Base-by-base conservation (phyloP, 2,329 filamentous ascomycete genomes). In the Beauveria varroae region DNA sequence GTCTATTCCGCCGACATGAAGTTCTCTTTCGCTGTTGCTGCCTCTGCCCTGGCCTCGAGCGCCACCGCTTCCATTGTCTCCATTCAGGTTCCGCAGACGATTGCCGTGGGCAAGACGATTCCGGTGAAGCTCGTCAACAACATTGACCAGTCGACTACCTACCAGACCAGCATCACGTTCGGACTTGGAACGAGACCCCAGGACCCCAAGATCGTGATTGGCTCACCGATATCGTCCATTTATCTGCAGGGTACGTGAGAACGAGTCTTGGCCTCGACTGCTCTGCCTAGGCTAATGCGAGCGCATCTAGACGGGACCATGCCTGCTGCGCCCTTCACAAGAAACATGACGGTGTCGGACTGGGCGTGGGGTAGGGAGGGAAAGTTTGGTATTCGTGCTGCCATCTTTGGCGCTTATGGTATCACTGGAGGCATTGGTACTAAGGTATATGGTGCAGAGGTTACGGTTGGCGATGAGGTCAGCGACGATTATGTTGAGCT, bases 111-210 rank as follows among this genome's bases (percentile, higher is more conserved):
- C 49, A 34, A 47, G 5, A 14, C 10, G 3, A 41, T 60, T 9
- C 44, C 57, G 6, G 50, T 54, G 22, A 53, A 40, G 16, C 49
- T 60, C 40, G 24, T 54, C 57, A 60, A 60, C 28, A 60, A 60
- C 20, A 60, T 60, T 41, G 50, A 60, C 41, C 49, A 53, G 57
- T 46, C 50, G 3, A 60, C n/a, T 28, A 46, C 40, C 34, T 60
- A 59, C 26, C 40, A 60, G 14, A 40, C 43, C 8, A 40, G 47
- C 20, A 60, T 60, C n/a, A 40, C 37, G 1, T 53, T 60, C 47
- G 49, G 57, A 2, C 26, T 46, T 8, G 57, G 57, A 3, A 12
- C 20, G 1, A 20, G 3, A 3, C 47, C 47, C 8, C 5, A n/a
- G 2, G 57, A 22, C 14, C 8, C 49, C 5, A 54, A 20, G 5